Conservation (phyloP, 2,329 filamentous ascomycete species). For the Ophiostoma sp. region DNA sequence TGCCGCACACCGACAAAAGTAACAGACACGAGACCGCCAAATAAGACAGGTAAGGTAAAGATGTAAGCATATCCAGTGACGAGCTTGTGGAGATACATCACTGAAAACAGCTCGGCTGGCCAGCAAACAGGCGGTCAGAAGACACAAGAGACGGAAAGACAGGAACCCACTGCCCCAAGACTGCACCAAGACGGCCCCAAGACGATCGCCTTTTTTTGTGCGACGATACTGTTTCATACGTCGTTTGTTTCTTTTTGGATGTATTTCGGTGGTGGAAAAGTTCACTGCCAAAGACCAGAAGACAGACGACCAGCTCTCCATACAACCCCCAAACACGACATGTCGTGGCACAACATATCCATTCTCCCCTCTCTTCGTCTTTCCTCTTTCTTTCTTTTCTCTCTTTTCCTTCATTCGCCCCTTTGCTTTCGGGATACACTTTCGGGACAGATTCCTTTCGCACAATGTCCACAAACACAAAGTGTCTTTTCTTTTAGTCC, state of each 20-base stretch:
- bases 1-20: background rate
- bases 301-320: background rate
- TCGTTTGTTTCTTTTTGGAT: background rate
- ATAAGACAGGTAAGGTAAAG: background rate
- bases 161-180: background rate
- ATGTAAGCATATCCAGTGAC: background rate
- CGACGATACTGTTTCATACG: background rate
- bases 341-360: background rate
- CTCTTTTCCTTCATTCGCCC: background rate
- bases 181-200: background rate
- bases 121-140: conserved; percentile 5
- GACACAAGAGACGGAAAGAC: background rate
- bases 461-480: background rate
- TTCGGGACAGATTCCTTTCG: background rate
- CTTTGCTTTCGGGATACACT: background rate
- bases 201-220: background rate
- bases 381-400: background rate
- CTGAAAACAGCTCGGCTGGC: background rate
- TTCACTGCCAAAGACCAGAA: background rate
- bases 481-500: background rate
- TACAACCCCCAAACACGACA: conserved; percentile 4
- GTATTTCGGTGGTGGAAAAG: background rate
- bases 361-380: background rate
- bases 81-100: background rate
- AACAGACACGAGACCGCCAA: background rate